A percentile compares a stretch with the other conserved stretches of the same genome.
Evolutionary conservation across 192 early-diverging fungal species (phyloP).

Genomic region (Coemansia sp.): DNA sequence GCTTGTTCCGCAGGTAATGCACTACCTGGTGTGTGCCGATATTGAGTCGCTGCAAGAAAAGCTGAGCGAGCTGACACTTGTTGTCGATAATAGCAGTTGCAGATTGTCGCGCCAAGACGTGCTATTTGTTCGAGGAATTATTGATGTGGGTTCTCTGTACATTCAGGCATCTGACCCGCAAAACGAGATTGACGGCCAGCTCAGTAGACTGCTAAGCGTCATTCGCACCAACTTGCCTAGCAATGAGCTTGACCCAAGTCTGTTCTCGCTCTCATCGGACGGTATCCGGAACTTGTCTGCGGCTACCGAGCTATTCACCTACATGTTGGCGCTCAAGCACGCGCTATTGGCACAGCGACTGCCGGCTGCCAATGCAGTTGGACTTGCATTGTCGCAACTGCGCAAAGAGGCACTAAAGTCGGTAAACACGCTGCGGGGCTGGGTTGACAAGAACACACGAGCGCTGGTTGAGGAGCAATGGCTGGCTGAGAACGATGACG

Average conservation of each 20-base stretch:
- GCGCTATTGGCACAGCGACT: constrained; percentile 20
- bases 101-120: constrained; percentile 23
- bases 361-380: constrained; percentile 19
- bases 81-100: constrained; percentile 2
- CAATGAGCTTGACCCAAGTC: background rate
- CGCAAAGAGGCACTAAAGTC: constrained; percentile 30
- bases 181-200: constrained; percentile 18
- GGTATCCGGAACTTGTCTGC: constrained; percentile 17
- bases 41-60: constrained; percentile 16
- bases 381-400: constrained; percentile 19
- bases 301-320: constrained; percentile 39
- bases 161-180: constrained; percentile 7
- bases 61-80: constrained; percentile 10
- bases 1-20: constrained; percentile 44
- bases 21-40: constrained; percentile 27
- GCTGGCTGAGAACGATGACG: constrained; percentile 8
- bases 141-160: constrained; percentile 21
- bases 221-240: constrained; percentile 13
- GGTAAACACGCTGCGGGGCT: constrained; percentile 15
- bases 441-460: constrained; percentile 20
- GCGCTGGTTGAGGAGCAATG: constrained; percentile 25
- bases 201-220: constrained; percentile 14
- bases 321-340: constrained; percentile 22
- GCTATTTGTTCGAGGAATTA: constrained; percentile 23
- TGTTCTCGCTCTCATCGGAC: constrained; percentile 7